Percentiles rank a stretch among this genome's conserved stretches.
Evolutionary conservation across 2,329 filamentous ascomycete species (phyloP).

Genomic region (Corinectria fuckeliana): DNA sequence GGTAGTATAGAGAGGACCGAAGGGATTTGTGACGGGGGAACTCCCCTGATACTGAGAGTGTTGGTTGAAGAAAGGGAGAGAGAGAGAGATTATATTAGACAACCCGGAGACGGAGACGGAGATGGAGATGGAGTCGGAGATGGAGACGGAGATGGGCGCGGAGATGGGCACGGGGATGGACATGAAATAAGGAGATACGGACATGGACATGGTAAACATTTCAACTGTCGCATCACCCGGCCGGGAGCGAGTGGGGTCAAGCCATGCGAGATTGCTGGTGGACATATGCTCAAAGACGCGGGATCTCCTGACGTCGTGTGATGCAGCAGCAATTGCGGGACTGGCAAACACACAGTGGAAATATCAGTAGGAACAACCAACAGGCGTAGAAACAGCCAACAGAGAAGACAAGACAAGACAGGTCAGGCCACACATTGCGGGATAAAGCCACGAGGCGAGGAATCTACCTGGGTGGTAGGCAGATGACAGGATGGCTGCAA

Average conservation of each 20-base stretch:
- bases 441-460: no score
- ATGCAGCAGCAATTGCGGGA: not conserved
- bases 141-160: no score
- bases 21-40: no score
- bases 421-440: no score
- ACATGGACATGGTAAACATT: not conserved
- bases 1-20: not conserved
- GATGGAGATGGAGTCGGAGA: no score
- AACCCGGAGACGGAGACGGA: no score
- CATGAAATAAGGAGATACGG: no score
- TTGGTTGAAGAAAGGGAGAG: no score
- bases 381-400: not conserved
- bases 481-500: not conserved
- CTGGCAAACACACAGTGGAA: not conserved
- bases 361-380: not conserved
- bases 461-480: no score
- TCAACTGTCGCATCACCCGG: not conserved
- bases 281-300: not conserved
- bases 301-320: conserved; percentile 15
- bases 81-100: no score
- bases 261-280: not conserved
- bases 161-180: no score
- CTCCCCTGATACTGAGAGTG: no score
- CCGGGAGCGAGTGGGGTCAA: not conserved
- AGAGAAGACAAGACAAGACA: not conserved